Base-by-base conservation (phyloP, 768 basidiomycete genomes). In the Mrakia blollopis region DNA sequence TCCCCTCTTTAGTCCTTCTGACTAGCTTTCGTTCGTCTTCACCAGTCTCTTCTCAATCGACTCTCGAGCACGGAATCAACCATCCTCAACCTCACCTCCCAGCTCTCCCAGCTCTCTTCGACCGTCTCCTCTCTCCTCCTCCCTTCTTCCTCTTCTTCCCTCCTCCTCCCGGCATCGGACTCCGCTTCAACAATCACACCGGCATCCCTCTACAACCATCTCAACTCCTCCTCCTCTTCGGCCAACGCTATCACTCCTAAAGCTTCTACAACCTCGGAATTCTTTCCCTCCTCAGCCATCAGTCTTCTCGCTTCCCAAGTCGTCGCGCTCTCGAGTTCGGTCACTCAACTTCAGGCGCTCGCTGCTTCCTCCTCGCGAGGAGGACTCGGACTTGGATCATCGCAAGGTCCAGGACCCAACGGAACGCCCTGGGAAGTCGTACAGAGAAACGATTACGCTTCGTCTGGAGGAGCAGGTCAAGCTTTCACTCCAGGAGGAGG, bases 281-380 rank as follows among this genome's bases (percentile, higher is more conserved):
- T 37, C 65, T 47, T 50, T 10, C 35, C 63, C 28, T 61, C 77
- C 28, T 73, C 73, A n/a, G 72, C 72, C 10, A 47, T 78, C 68
- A 73, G 54, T 30, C n/a, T 71, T 13, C 61, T 78, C 50, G 41
- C 77, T 35, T 70, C 52, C 25, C 77, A 78, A 54, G 73, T 78
- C 72, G 54, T 74, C 60, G 73, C 77, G 4, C 68, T 78, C 32
- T 78, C 77, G n/a, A 54, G 72, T 1, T 78, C 77, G 52, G 77
- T 78, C 52, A 60, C 30, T 25, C 77, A 78, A 41, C 73, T 78
- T 18, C 77, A 78, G 68, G 39, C 60, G 35, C 63, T 78, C 50
- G 44, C 72, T 11, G 77, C 71, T 25, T n/a, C n/a, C n/a, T n/a
- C n/a, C n/a, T n/a, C n/a, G n/a, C 41, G 57, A 57, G 57, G 57